phyloP scores from a whole-genome alignment of 2,329 filamentous ascomycete species.

The Decorospora gaudefroyi region DNA sequence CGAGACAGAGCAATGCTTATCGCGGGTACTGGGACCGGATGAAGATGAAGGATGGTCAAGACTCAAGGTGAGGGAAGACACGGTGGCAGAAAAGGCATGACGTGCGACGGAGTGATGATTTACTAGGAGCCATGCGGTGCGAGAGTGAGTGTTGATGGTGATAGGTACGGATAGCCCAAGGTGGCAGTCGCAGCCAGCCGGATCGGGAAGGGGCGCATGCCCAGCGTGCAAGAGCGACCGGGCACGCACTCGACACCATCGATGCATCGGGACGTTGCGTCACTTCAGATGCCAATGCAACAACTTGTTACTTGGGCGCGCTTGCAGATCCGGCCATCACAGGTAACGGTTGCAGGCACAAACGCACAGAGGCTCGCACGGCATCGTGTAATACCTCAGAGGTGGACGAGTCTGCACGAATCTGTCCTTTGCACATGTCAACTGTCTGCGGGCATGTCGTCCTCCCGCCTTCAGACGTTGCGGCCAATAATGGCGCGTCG shows the following conservation, averaged over 20 bases:
- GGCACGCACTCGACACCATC: neutral
- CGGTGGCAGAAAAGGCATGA: conserved; percentile 16
- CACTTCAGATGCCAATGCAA: conserved; percentile 20
- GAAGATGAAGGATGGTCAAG: neutral
- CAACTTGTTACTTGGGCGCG: no score
- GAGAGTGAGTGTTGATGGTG: conserved; percentile 1
- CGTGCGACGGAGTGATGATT: conserved; percentile 14
- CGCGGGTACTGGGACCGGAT: conserved; percentile 9
- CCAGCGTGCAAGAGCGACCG: conserved; percentile 5
- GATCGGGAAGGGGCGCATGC: conserved; percentile 15
- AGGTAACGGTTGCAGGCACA: neutral
- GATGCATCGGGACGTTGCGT: conserved; percentile 17
- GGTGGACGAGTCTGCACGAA: conserved; percentile 4
- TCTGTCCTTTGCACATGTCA: conserved; percentile 13
- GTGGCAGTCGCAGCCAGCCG: conserved; percentile 10
- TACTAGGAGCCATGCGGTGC: no score
- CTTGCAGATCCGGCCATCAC: no score
- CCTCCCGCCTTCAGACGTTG: no score
- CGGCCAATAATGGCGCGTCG: conserved; percentile 21
- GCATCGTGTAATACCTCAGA: conserved; percentile 3
- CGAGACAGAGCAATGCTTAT: conserved; percentile 15
- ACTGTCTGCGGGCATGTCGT: conserved; percentile 11
- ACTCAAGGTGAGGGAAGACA: neutral
- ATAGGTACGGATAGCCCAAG: conserved; percentile 3
- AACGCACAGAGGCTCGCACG: no score